Evolutionary conservation across 2,329 filamentous ascomycete genomes (phyloP).

Genomic region (Paracamarosporium sp.): DNA sequence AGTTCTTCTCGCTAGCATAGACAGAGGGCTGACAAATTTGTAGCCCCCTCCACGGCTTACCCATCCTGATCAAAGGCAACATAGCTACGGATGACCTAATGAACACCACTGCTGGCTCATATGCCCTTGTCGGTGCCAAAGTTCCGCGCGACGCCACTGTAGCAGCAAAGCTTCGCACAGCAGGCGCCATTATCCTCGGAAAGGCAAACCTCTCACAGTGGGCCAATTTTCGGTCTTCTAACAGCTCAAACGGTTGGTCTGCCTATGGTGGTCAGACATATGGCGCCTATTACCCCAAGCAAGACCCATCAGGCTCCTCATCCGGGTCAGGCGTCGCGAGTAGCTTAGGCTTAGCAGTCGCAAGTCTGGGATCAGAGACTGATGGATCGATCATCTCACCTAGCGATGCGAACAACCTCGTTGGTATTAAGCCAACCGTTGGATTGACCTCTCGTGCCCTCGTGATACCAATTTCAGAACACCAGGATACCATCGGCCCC

Average conservation of each 20-base stretch:
- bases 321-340: constrained; percentile 68
- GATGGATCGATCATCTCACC: constrained; percentile 69
- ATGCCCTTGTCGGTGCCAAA: constrained; percentile 65
- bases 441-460: constrained; percentile 68
- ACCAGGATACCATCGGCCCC: constrained; percentile 64
- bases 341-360: constrained; percentile 66
- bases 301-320: constrained; percentile 69
- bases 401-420: constrained; percentile 63
- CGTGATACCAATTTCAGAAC: constrained; percentile 69
- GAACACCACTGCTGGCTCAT: constrained; percentile 71
- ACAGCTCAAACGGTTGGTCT: constrained; percentile 69
- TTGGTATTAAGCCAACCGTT: constrained; percentile 68
- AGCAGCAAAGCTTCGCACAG: constrained; percentile 64
- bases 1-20: background rate
- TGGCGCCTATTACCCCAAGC: constrained; percentile 66
- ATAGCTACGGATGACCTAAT: constrained; percentile 69
- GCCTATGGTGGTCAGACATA: constrained; percentile 68
- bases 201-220: constrained; percentile 71
- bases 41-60: constrained; percentile 68
- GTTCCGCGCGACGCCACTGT: constrained; percentile 65
- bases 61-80: constrained; percentile 71
- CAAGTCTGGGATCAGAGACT: constrained; percentile 67
- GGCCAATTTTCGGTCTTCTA: constrained; percentile 66
- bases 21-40: constrained; percentile 2
- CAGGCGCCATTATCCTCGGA: constrained; percentile 69